These are phyloP conservation scores for Polymyxa betae DNA, from an alignment of 208 protist species.

Conservation along the genomic window DNA sequence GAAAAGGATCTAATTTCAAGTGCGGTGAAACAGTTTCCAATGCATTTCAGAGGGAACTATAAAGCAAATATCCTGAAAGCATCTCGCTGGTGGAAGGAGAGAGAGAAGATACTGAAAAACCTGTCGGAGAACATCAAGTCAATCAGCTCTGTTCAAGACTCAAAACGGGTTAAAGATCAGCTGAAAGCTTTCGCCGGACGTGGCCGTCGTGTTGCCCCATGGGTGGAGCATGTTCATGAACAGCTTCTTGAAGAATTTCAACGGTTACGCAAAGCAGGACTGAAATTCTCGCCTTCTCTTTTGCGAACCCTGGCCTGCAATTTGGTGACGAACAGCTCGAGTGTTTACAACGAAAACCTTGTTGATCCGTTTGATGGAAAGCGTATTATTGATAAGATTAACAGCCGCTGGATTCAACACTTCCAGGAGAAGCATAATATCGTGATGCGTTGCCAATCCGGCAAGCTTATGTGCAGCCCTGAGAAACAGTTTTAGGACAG, in stretches of 20 bases:
- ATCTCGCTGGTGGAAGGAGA: background rate
- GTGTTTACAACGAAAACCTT: background rate
- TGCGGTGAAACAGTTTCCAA: background rate
- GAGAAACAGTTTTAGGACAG: background rate
- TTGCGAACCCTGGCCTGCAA: background rate
- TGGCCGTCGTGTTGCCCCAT: background rate
- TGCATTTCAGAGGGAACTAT: background rate
- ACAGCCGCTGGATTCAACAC: background rate
- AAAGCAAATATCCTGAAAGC: conserved; percentile 33
- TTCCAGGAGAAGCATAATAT: background rate
- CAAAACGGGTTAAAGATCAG: background rate
- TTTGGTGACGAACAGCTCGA: background rate
- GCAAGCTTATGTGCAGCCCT: background rate
- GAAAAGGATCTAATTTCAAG: background rate
- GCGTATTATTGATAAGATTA: background rate
- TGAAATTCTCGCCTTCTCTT: background rate
- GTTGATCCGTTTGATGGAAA: background rate
- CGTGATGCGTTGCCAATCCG: background rate
- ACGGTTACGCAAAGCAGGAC: background rate
- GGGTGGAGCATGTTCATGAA: background rate
- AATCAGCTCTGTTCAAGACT: background rate
- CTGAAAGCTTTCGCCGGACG: background rate
- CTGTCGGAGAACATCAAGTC: background rate
- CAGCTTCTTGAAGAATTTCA: background rate
- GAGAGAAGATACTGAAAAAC: background rate